These are phyloP conservation scores for Diutina sp. DNA, from an alignment of 1,139 yeast genomes.

Conservation along the genomic window DNA sequence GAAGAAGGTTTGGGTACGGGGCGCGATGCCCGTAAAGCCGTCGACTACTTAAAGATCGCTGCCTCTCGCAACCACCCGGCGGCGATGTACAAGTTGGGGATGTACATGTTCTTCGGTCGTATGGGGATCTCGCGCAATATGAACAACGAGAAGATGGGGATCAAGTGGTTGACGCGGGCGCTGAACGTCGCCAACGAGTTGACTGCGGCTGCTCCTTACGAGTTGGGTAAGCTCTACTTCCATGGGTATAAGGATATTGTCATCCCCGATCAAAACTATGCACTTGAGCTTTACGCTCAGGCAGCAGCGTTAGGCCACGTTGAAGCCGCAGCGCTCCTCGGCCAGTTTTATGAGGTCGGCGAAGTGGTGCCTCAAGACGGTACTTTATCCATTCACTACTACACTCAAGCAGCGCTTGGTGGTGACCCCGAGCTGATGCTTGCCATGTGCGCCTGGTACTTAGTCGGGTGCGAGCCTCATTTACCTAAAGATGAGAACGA, in stretches of 20 bases:
- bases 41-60: conserved; percentile 76
- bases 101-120: conserved; percentile 70
- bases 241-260: conserved; percentile 80
- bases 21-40: conserved; percentile 75
- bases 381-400: conserved; percentile 80
- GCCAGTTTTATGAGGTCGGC: conserved; percentile 78
- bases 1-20: conserved; percentile 93
- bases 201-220: conserved; percentile 88
- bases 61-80: conserved; percentile 90
- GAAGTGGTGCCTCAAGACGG: conserved; percentile 71
- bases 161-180: conserved; percentile 87
- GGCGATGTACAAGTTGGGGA: conserved; percentile 86
- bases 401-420: conserved; percentile 78
- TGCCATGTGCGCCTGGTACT: conserved; percentile 93
- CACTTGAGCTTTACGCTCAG: conserved; percentile 74
- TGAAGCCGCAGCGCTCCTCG: conserved; percentile 69
- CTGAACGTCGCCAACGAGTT: conserved; percentile 73
- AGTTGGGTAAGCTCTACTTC: conserved; percentile 75
- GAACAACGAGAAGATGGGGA: conserved; percentile 71
- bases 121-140: conserved; percentile 69
- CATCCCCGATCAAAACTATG: conserved; percentile 72
- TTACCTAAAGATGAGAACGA: conserved; percentile 70
- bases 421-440: conserved; percentile 88
- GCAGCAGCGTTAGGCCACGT: conserved; percentile 84
- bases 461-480: conserved; percentile 79